Percentiles rank a stretch among this genome's conserved stretches.
Evolutionary conservation across 768 basidiomycete species (phyloP).

Genomic region (Harrya chromipes): DNA sequence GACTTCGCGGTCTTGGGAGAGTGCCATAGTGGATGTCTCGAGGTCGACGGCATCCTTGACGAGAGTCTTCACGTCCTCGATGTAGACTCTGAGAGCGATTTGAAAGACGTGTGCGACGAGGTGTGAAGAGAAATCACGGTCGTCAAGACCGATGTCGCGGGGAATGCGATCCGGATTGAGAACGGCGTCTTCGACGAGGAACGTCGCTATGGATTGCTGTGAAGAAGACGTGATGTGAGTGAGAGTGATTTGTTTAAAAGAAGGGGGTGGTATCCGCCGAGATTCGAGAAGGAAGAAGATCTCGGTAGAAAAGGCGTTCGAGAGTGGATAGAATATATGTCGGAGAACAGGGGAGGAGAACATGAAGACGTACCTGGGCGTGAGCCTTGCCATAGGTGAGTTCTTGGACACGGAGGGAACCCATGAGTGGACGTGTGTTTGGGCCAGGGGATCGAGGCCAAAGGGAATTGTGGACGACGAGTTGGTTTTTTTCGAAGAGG

Average conservation of each 20-base stretch:
- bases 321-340: too few species aligned
- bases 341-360: too few species aligned
- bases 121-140: not conserved
- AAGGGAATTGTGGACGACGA: not conserved
- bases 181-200: not conserved
- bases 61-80: not conserved
- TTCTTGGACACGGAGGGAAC: not conserved
- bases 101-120: not conserved
- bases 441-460: not conserved
- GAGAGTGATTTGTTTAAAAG: too few species aligned
- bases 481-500: not conserved
- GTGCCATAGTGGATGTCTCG: not conserved
- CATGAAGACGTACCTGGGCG: not conserved
- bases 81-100: not conserved
- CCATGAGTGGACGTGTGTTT: not conserved
- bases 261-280: too few species aligned
- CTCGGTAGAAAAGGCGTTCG: too few species aligned
- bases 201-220: not conserved
- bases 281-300: too few species aligned
- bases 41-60: not conserved
- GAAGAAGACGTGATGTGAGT: not conserved
- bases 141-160: not conserved
- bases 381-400: not conserved
- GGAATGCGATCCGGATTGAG: not conserved
- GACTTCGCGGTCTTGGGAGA: not conserved